Evolutionary conservation across 805 yeast species (phyloP), one percentile per base, ranked within the genome.

Genomic region (Wickerhamiella shivajii): DNA sequence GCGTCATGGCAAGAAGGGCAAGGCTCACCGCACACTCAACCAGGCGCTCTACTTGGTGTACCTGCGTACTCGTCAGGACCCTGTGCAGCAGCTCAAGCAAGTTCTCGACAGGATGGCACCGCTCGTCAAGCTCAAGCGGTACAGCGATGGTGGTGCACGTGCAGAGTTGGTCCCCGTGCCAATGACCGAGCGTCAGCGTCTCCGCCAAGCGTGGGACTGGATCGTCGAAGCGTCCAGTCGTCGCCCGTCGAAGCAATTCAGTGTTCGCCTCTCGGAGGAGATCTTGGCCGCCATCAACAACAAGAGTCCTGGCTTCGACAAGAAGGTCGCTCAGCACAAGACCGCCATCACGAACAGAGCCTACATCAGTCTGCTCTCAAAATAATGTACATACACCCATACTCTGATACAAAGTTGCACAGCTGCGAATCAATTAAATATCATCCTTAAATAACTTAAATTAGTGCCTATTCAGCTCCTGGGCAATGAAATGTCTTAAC

Each of bases 261-360:
- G 92, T 2, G 96, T 90, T 24, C 70, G 97, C 49, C 64, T 90
- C 29, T 84, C 85, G 24, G 97, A 90, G 58, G 97, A 90, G 57
- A 69, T 90, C 39, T 52, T 81, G 24, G 63, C 76, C 33, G 90
- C 90, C 19, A 64, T 63, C 46, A 71, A 69, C 46, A 95, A 95
- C 33, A 74, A 71, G 49, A 71, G 87, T 26, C 65, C 84, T 21
- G 84, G 90, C 15, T 79, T 71, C 56, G 96, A 83, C 42, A 84
- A 79, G 63, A 73, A 76, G 57, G 69, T 71, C 34, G 74, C 71
- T 49, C 71, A 79, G 65, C 97, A 87, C 59, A 81, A 76, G 59
- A 61, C 71, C 39, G 95, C 96, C 28, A 74, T 84, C 53, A 72
- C 83, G 29, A 84, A 81, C 59, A 77, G 96, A 71, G 75, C 94